These are phyloP conservation scores for Arctostaphylos glauca DNA, from an alignment of 148 eudicot genomes.

Conservation along the genomic window DNA sequence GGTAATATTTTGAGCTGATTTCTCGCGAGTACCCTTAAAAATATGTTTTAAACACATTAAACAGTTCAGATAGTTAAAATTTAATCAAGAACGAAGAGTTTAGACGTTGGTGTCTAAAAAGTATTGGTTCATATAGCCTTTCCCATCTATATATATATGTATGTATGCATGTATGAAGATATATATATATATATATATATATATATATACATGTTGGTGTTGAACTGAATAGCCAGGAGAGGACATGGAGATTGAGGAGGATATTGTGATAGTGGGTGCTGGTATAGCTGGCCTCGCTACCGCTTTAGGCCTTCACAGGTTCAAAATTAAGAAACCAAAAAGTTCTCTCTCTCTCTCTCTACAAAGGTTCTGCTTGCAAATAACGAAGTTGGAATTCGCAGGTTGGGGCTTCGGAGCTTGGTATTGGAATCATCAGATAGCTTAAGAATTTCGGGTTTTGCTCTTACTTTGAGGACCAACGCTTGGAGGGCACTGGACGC, in stretches of 20 bases:
- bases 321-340: background rate
- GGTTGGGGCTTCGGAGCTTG: conserved; percentile 24
- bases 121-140: no score
- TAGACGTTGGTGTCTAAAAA: no score
- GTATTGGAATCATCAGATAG: conserved; percentile 51
- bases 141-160: no score
- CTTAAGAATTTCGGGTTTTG: conserved; percentile 44
- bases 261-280: conserved; percentile 33
- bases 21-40: no score
- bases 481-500: conserved; percentile 57
- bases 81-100: no score
- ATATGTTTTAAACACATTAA: no score
- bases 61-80: no score
- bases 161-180: no score
- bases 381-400: background rate
- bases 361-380: background rate
- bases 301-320: conserved; percentile 54
- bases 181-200: background rate
- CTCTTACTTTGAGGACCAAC: conserved; percentile 44
- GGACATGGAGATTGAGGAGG: background rate
- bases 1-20: no score
- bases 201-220: background rate
- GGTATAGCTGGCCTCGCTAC: conserved; percentile 43
- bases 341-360: background rate
- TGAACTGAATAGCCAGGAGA: background rate